These are phyloP conservation scores for Pholiota molesta DNA, from an alignment of 768 basidiomycete species.

Conservation along the genomic window DNA sequence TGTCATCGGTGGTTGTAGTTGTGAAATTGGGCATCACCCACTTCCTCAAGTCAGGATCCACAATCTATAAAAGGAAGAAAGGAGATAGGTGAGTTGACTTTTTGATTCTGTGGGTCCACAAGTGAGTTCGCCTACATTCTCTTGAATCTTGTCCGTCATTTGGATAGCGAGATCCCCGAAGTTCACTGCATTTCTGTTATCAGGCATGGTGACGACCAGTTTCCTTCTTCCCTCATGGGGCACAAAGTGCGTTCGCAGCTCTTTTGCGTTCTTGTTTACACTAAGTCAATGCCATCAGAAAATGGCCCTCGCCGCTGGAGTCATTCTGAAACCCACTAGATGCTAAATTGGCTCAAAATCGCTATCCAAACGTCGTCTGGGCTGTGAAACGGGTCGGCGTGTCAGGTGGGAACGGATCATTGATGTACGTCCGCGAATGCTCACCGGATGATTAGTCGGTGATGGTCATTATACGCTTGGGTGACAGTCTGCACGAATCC, in stretches of 20 bases:
- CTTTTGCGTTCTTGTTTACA: conserved; percentile 38
- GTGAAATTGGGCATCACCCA: conserved; percentile 48
- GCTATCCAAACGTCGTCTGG: conserved; percentile 56
- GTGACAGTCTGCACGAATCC: conserved; percentile 38
- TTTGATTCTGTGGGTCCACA: background rate
- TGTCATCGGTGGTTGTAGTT: conserved; percentile 45
- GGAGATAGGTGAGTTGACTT: background rate
- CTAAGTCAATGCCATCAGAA: conserved; percentile 9
- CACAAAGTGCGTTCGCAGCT: conserved; percentile 34
- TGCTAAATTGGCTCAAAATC: conserved; percentile 41
- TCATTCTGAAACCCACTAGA: conserved; percentile 28
- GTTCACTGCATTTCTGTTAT: conserved; percentile 19
- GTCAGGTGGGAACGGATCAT: background rate
- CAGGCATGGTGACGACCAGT: conserved; percentile 19
- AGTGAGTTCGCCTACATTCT: conserved; percentile 23
- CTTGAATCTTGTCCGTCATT: conserved; percentile 26
- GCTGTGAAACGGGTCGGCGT: conserved; percentile 3
- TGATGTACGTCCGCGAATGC: background rate
- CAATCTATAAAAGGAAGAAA: conserved; percentile 12
- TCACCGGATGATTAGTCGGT: conserved; percentile 40
- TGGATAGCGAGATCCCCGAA: conserved; percentile 27
- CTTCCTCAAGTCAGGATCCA: conserved; percentile 32
- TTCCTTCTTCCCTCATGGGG: conserved; percentile 26
- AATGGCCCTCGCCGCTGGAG: background rate
- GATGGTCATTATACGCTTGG: conserved; percentile 37